A percentile compares a stretch with the other conserved stretches of the same genome.
Conservation (phyloP, 768 basidiomycete genomes). For the Leccinum obscurum region DNA sequence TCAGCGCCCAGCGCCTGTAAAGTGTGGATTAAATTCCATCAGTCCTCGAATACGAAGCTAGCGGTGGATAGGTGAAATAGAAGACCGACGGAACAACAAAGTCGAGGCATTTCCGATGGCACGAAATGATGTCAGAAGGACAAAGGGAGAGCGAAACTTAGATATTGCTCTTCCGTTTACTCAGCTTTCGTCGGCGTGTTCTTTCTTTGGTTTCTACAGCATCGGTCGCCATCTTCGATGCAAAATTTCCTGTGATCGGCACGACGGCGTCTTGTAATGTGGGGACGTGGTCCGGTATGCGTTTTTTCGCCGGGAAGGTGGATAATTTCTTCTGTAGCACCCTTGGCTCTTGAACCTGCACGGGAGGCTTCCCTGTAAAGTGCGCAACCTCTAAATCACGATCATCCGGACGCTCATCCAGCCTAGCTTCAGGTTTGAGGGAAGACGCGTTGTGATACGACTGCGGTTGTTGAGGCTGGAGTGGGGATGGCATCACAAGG, state of each 20-base stretch:
- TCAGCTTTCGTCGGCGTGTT: conserved; percentile 33
- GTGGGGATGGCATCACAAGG: conserved; percentile 73
- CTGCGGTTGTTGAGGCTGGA: conserved; percentile 40
- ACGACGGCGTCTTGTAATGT: conserved; percentile 12
- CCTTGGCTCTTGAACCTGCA: conserved; percentile 19
- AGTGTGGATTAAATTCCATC: conserved; percentile 13
- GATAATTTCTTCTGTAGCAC: conserved; percentile 27
- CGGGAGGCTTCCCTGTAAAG: conserved; percentile 8
- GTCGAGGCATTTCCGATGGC: conserved; percentile 22
- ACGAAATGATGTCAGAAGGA: conserved; percentile 13
- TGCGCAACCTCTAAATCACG: background rate
- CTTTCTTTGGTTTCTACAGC: conserved; percentile 23
- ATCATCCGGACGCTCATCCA: conserved; percentile 7
- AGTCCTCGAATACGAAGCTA: conserved; percentile 12
- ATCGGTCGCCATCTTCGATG: conserved; percentile 16
- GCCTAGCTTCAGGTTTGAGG: conserved; percentile 1
- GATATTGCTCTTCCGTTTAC: conserved; percentile 33
- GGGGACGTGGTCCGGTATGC: conserved; percentile 28
- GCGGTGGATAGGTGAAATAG: conserved; percentile 13
- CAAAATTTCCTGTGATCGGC: conserved; percentile 10
- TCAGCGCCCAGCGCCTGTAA: conserved; percentile 20
- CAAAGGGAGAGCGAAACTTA: conserved; percentile 19
- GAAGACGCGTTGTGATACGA: conserved; percentile 17
- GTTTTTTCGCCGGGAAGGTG: conserved; percentile 24
- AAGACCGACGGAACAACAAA: conserved; percentile 23